These are phyloP conservation scores for Xylaria arbuscula DNA, from an alignment of 2,329 filamentous ascomycete species.

Conservation along the genomic window DNA sequence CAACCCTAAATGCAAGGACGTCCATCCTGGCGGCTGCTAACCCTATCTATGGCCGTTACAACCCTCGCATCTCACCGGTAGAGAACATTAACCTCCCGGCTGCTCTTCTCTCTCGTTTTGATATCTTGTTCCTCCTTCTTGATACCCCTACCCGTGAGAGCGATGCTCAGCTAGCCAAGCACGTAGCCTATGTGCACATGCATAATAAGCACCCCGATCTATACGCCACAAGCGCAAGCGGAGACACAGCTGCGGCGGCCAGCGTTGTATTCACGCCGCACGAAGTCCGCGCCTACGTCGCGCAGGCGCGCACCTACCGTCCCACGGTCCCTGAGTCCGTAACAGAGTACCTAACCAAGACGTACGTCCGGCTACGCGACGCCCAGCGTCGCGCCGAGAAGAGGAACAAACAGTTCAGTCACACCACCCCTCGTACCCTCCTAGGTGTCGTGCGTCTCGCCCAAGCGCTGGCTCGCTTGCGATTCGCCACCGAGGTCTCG, in stretches of 20 bases:
- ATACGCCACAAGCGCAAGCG: slow-evolving; percentile 58
- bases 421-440: slow-evolving; percentile 93
- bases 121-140: slow-evolving; percentile 94
- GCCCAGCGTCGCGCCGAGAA: slow-evolving; percentile 92
- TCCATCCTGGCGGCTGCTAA: slow-evolving; percentile 97
- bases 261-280: slow-evolving; percentile 86
- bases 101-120: slow-evolving; percentile 94
- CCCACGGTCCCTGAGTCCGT: slow-evolving; percentile 86
- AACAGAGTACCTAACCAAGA: slow-evolving; percentile 96
- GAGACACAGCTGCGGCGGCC: slow-evolving; percentile 43
- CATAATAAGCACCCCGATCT: slow-evolving; percentile 90
- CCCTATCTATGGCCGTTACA: slow-evolving; percentile 97
- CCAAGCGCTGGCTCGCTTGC: slow-evolving; percentile 90
- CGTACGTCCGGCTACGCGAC: slow-evolving; percentile 93
- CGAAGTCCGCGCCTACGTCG: slow-evolving; percentile 96
- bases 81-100: slow-evolving; percentile 99
- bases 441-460: slow-evolving; percentile 92
- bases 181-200: slow-evolving; percentile 98
- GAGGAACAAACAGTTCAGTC: slow-evolving; percentile 89
- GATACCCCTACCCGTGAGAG: slow-evolving; percentile 91
- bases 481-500: slow-evolving; percentile 86
- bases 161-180: slow-evolving; percentile 92
- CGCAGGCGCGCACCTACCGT: slow-evolving; percentile 88
- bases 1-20: slow-evolving; percentile 92
- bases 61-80: slow-evolving; percentile 94